A percentile compares a stretch with the other conserved stretches of the same genome.
Evolutionary conservation across 2,329 filamentous ascomycete species (phyloP).

Genomic region (Beauveria australis): DNA sequence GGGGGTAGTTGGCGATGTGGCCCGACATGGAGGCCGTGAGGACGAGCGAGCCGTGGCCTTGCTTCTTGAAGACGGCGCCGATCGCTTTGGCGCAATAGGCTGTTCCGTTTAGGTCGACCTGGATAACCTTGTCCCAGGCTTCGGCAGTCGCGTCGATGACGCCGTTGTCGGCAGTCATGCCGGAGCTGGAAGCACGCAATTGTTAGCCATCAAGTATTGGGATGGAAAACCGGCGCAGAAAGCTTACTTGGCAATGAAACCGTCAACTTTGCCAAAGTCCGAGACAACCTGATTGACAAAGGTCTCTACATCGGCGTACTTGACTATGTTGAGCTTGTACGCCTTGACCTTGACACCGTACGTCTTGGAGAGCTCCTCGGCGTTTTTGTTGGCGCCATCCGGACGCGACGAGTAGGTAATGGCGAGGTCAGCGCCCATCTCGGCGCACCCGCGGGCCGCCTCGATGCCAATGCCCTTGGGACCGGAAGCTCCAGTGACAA

Average conservation of each 20-base stretch:
- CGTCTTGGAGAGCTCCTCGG: slow-evolving; percentile 52
- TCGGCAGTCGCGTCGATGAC: slow-evolving; percentile 60
- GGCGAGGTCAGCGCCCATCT: slow-evolving; percentile 62
- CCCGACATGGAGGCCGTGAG: slow-evolving; percentile 64
- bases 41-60: slow-evolving; percentile 56
- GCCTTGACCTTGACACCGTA: slow-evolving; percentile 61
- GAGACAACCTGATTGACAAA: slow-evolving; percentile 55
- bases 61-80: slow-evolving; percentile 55
- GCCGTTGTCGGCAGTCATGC: slow-evolving; percentile 59
- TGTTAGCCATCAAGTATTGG: neutral
- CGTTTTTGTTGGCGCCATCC: slow-evolving; percentile 58
- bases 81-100: slow-evolving; percentile 60
- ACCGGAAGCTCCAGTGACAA: slow-evolving; percentile 62
- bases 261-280: slow-evolving; percentile 68
- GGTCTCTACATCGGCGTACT: slow-evolving; percentile 42
- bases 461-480: slow-evolving; percentile 64
- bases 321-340: slow-evolving; percentile 51
- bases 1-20: slow-evolving; percentile 62
- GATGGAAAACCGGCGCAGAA: too few relatives aligned
- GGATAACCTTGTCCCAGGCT: slow-evolving; percentile 57
- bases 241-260: slow-evolving; percentile 67
- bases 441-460: slow-evolving; percentile 60
- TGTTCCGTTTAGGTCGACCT: slow-evolving; percentile 58
- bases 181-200: slow-evolving; percentile 35
- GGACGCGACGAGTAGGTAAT: slow-evolving; percentile 67